Percentiles rank a stretch among this genome's conserved stretches.
Evolutionary conservation across 441 rosid genomes (phyloP).

Genomic region (Jatropha podagrica): DNA sequence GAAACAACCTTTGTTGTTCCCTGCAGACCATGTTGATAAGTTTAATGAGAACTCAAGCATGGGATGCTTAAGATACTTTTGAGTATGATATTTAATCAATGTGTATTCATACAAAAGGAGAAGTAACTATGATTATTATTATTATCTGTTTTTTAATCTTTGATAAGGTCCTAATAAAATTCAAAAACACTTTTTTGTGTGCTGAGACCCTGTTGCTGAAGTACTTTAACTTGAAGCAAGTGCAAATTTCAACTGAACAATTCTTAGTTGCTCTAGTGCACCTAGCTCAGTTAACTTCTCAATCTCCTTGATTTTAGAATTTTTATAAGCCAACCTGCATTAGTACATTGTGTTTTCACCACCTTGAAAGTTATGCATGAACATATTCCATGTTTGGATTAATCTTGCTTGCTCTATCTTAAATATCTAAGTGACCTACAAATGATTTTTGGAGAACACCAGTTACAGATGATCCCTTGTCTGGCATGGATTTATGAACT

Average conservation of each 20-base stretch:
- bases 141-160: too few relatives aligned
- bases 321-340: neutral
- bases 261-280: neutral
- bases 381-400: neutral
- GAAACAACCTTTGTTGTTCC: too few relatives aligned
- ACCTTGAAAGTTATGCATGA: neutral
- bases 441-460: slow-evolving; percentile 15
- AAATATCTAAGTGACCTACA: slow-evolving; percentile 6
- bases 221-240: slow-evolving; percentile 1
- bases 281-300: neutral
- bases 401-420: neutral
- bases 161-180: neutral
- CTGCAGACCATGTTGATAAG: too few relatives aligned
- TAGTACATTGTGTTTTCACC: too few relatives aligned
- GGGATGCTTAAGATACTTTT: too few relatives aligned
- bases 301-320: neutral
- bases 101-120: neutral
- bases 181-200: neutral
- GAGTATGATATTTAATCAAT: neutral
- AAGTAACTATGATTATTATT: too few relatives aligned
- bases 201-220: neutral
- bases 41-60: too few relatives aligned
- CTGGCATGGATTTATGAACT: slow-evolving; percentile 36
- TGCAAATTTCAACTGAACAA: neutral
- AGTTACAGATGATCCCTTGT: slow-evolving; percentile 31